These are phyloP conservation scores for Plenodomus tracheiphilus DNA, from an alignment of 2,329 filamentous ascomycete genomes.

Conservation along the genomic window DNA sequence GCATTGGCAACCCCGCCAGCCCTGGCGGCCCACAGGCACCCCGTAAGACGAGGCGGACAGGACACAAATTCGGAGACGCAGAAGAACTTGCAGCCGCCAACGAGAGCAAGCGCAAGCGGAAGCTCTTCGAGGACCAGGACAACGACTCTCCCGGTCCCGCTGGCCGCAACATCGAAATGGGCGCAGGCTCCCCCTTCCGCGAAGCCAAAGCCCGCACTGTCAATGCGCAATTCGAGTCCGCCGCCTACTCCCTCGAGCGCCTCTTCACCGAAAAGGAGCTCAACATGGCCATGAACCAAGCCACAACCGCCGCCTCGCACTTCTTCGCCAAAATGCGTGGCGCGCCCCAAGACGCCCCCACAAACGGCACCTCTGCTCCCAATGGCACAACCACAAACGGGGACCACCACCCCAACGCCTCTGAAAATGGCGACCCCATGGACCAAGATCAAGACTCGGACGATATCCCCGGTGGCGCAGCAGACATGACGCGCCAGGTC, in stretches of 20 bases:
- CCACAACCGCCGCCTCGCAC: slow-evolving; percentile 60
- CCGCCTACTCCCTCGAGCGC: slow-evolving; percentile 64
- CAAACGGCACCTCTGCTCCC: slow-evolving; percentile 29
- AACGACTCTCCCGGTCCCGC: slow-evolving; percentile 61
- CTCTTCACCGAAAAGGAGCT: slow-evolving; percentile 71
- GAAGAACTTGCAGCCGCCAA: slow-evolving; percentile 53
- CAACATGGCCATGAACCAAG: slow-evolving; percentile 63
- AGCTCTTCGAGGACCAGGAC: slow-evolving; percentile 60
- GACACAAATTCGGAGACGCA: slow-evolving; percentile 57
- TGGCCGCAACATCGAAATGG: slow-evolving; percentile 51
- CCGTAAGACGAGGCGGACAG: slow-evolving; percentile 65
- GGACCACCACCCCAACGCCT: slow-evolving; percentile 27
- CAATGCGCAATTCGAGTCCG: slow-evolving; percentile 60
- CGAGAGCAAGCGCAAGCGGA: slow-evolving; percentile 61
- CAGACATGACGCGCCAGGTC: slow-evolving; percentile 64
- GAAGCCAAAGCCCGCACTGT: slow-evolving; percentile 57
- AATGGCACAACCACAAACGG: slow-evolving; percentile 38
- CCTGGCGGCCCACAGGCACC: slow-evolving; percentile 63
- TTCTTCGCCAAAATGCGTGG: slow-evolving; percentile 60
- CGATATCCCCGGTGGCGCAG: slow-evolving; percentile 48
- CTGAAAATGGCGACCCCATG: slow-evolving; percentile 43
- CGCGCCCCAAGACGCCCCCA: slow-evolving; percentile 28
- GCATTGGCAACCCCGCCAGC: slow-evolving; percentile 65
- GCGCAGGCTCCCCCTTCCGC: slow-evolving; percentile 54
- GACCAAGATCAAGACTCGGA: slow-evolving; percentile 44